Evolutionary conservation across 164 flowering plant species (phyloP).

Genomic region (Litsea cubeba): DNA sequence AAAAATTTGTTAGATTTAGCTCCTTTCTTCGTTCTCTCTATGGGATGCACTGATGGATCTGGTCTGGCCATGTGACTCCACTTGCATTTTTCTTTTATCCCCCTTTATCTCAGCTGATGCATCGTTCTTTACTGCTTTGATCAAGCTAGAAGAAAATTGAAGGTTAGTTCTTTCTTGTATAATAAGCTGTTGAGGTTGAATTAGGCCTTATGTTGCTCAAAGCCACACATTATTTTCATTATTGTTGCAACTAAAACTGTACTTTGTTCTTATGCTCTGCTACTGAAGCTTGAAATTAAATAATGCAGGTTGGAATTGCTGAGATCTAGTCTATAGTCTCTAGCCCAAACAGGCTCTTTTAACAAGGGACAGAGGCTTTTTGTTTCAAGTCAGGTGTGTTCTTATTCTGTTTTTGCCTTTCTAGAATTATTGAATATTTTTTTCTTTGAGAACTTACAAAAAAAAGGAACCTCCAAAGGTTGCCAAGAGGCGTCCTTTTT

Average conservation of each 20-base stretch:
- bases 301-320: slow-evolving; percentile 8
- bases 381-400: slow-evolving; percentile 17
- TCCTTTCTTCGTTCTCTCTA: background rate
- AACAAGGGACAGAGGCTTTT: slow-evolving; percentile 10
- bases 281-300: background rate
- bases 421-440: too few species aligned
- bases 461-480: too few species aligned
- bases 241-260: background rate
- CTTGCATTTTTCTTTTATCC: background rate
- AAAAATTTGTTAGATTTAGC: slow-evolving; percentile 3
- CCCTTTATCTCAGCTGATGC: background rate
- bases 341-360: slow-evolving; percentile 8
- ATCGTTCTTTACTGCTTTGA: slow-evolving; percentile 7
- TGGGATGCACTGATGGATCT: slow-evolving; percentile 8
- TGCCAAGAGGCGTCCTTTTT: too few species aligned
- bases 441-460: too few species aligned
- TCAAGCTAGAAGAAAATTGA: slow-evolving; percentile 15
- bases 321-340: slow-evolving; percentile 5
- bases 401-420: background rate
- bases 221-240: background rate
- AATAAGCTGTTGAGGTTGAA: background rate
- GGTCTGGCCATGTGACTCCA: slow-evolving; percentile 11
- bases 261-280: background rate
- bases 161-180: slow-evolving; percentile 16
- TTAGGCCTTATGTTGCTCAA: background rate